Evolutionary conservation across 495 filamentous ascomycete genomes (phyloP).

Genomic region (Xylaria curta): DNA sequence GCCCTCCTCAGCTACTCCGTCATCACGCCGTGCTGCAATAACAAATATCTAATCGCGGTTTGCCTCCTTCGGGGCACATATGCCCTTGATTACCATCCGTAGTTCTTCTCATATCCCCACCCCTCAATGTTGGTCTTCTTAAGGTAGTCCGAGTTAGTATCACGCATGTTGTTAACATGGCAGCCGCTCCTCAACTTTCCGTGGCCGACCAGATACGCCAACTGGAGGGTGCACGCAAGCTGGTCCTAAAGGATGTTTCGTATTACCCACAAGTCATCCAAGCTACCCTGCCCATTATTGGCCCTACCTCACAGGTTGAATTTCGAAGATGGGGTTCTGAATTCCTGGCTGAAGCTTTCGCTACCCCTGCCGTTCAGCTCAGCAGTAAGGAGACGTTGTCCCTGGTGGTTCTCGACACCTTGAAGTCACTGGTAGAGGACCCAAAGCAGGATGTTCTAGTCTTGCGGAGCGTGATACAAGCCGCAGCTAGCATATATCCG

Average conservation of each 20-base stretch:
- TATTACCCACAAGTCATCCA: conserved; percentile 91
- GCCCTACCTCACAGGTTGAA: conserved; percentile 72
- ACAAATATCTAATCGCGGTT: not conserved
- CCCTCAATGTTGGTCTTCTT: conserved; percentile 20
- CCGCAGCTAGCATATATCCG: conserved; percentile 88
- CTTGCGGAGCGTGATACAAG: conserved; percentile 82
- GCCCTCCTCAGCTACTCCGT: not conserved
- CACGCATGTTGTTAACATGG: conserved; percentile 42
- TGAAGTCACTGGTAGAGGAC: conserved; percentile 75
- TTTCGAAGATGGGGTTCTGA: conserved; percentile 94
- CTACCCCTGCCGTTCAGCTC: conserved; percentile 75
- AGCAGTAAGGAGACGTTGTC: conserved; percentile 79
- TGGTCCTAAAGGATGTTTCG: conserved; percentile 80
- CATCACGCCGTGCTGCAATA: not conserved
- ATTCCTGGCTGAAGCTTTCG: conserved; percentile 95
- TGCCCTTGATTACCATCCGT: conserved; percentile 14
- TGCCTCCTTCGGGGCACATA: not conserved
- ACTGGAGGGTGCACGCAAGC: conserved; percentile 83
- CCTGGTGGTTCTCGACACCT: conserved; percentile 71
- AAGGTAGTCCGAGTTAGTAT: conserved; percentile 14
- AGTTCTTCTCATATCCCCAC: not conserved
- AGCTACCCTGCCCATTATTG: conserved; percentile 87
- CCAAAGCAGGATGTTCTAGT: conserved; percentile 76
- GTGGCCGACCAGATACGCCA: conserved; percentile 79
- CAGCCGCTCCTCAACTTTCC: conserved; percentile 54